These are phyloP conservation scores for Leishmania major DNA, from an alignment of 208 protist species.

Conservation along the genomic window DNA sequence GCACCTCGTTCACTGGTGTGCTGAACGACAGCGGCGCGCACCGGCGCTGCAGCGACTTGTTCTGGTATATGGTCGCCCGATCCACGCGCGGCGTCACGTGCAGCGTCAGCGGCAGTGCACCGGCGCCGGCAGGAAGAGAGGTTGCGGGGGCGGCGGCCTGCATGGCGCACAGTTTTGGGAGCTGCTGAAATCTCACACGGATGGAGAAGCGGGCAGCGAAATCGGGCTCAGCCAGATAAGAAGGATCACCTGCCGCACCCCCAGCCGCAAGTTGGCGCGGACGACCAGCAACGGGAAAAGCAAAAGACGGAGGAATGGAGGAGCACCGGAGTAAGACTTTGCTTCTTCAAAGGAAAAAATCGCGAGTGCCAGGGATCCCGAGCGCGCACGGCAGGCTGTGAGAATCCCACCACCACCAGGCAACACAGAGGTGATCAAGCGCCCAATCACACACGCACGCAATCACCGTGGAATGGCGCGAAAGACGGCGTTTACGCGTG, in stretches of 20 bases:
- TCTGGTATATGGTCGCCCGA: slow-evolving; percentile 28
- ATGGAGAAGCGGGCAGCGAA: background rate
- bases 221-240: background rate
- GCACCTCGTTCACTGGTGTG: slow-evolving; percentile 24
- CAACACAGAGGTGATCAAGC: background rate
- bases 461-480: background rate
- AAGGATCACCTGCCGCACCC: background rate
- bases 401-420: background rate
- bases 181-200: background rate
- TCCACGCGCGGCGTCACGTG: slow-evolving; percentile 31
- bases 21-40: slow-evolving; percentile 29
- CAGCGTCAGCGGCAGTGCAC: slow-evolving; percentile 18
- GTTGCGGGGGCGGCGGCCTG: background rate
- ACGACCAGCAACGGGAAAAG: no score
- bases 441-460: background rate
- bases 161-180: background rate
- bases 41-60: slow-evolving; percentile 30
- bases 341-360: background rate
- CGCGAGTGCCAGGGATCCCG: background rate
- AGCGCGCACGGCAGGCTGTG: background rate
- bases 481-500: background rate
- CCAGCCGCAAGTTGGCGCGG: background rate
- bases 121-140: background rate
- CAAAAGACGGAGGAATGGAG: background rate
- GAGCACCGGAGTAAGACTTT: background rate